These are phyloP conservation scores for Penicillium sp. DNA, from an alignment of 2,329 filamentous ascomycete species.

Conservation along the genomic window DNA sequence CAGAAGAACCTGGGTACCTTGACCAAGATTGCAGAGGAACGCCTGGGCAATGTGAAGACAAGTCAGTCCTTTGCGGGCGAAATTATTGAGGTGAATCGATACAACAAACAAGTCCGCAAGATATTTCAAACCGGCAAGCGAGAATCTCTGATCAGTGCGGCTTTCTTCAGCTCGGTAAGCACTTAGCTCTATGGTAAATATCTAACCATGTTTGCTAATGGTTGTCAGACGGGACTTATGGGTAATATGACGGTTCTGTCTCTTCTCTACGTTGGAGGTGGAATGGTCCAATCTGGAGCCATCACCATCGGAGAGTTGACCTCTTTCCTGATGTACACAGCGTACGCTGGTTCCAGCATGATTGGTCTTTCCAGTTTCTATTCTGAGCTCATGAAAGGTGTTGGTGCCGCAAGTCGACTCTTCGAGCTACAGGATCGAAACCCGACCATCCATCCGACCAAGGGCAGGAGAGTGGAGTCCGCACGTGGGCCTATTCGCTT, in stretches of 20 bases:
- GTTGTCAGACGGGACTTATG: slow-evolving; percentile 75
- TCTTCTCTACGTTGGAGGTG: slow-evolving; percentile 85
- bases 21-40: slow-evolving; percentile 96
- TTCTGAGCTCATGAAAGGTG: slow-evolving; percentile 98
- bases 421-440: slow-evolving; percentile 94
- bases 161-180: slow-evolving; percentile 72
- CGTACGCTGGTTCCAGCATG: slow-evolving; percentile 79
- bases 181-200: neutral
- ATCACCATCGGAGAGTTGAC: slow-evolving; percentile 92
- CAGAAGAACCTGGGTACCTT: slow-evolving; percentile 90
- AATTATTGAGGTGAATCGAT: slow-evolving; percentile 82
- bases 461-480: slow-evolving; percentile 74
- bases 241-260: slow-evolving; percentile 96
- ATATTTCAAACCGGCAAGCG: slow-evolving; percentile 87
- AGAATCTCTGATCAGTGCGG: slow-evolving; percentile 85
- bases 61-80: slow-evolving; percentile 96
- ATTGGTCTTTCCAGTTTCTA: slow-evolving; percentile 96
- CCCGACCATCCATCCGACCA: slow-evolving; percentile 83
- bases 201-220: slow-evolving; percentile 12
- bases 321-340: slow-evolving; percentile 98
- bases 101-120: slow-evolving; percentile 87
- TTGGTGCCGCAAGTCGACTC: slow-evolving; percentile 90
- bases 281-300: slow-evolving; percentile 80
- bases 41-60: slow-evolving; percentile 94
- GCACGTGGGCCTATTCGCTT: slow-evolving; percentile 90